phyloP scores from a whole-genome alignment of 2,329 filamentous ascomycete species.

The Aaosphaeria pasadenensis region DNA sequence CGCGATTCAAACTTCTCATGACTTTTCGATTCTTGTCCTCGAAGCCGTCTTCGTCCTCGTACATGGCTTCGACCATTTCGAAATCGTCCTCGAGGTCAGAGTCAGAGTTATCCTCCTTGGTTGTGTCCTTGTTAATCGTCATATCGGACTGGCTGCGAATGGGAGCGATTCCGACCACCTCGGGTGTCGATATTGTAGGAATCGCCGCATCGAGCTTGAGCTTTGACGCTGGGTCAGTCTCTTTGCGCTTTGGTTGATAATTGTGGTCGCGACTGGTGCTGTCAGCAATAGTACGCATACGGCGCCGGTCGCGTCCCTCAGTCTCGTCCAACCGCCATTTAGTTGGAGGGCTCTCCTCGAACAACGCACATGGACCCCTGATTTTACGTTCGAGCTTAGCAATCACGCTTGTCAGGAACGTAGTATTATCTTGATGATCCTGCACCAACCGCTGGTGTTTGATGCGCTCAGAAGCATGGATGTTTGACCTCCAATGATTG shows the following conservation, averaged over 20 bases:
- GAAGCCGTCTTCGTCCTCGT: conserved; percentile 78
- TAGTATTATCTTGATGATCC: conserved; percentile 87
- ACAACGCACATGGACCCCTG: conserved; percentile 74
- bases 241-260: conserved; percentile 80
- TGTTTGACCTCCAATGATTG: conserved; percentile 90
- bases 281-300: conserved; percentile 81
- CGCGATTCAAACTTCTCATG: conserved; percentile 86
- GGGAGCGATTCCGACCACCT: conserved; percentile 28
- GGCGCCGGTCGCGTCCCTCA: conserved; percentile 93
- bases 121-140: conserved; percentile 17
- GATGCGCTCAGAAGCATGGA: conserved; percentile 85
- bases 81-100: conserved; percentile 78
- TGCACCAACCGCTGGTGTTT: conserved; percentile 87
- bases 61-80: conserved; percentile 91
- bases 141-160: conserved; percentile 20
- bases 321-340: conserved; percentile 96
- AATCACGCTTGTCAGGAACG: conserved; percentile 73
- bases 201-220: conserved; percentile 47
- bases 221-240: conserved; percentile 50
- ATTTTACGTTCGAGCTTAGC: conserved; percentile 76
- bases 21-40: conserved; percentile 99
- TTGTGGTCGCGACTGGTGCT: conserved; percentile 62
- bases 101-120: conserved; percentile 42
- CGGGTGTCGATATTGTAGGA: conserved; percentile 24
- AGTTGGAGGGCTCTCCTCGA: conserved; percentile 60